Evolutionary conservation across 305 asterid species (phyloP).

Genomic region (Solanum hybrid): DNA sequence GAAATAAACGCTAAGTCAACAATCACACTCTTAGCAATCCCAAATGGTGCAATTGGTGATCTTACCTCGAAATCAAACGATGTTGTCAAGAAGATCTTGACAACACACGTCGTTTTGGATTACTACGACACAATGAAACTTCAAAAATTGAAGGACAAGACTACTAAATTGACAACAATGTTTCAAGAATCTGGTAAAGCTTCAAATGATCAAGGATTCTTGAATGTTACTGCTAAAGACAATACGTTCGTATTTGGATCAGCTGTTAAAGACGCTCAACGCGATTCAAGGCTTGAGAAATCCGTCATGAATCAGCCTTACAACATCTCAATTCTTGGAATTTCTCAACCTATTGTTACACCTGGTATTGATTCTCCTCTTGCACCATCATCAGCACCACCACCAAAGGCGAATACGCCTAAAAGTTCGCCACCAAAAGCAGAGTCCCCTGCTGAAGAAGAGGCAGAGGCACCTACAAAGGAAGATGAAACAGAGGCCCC

Average conservation of each 20-base stretch:
- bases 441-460: constrained; percentile 1
- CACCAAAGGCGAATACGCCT: constrained; percentile 12
- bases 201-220: constrained; percentile 34
- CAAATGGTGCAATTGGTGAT: constrained; percentile 24
- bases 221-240: constrained; percentile 23
- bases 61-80: constrained; percentile 22
- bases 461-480: neutral
- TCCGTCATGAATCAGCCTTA: constrained; percentile 27
- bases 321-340: constrained; percentile 6
- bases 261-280: constrained; percentile 30
- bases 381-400: constrained; percentile 13
- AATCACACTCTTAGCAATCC: constrained; percentile 49
- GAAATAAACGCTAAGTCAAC: constrained; percentile 37
- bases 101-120: constrained; percentile 53
- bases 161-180: constrained; percentile 39
- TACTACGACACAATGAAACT: constrained; percentile 51
- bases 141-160: constrained; percentile 16
- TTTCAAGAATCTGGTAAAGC: constrained; percentile 32
- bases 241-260: constrained; percentile 45
- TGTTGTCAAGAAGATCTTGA: constrained; percentile 26
- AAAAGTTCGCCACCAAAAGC: constrained; percentile 3
- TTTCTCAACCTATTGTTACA: neutral
- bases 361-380: neutral
- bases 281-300: constrained; percentile 13
- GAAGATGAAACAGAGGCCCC: neutral